These are phyloP conservation scores for Termitomyces sp. DNA, from an alignment of 1,284 basidiomycete genomes.

Conservation along the genomic window DNA sequence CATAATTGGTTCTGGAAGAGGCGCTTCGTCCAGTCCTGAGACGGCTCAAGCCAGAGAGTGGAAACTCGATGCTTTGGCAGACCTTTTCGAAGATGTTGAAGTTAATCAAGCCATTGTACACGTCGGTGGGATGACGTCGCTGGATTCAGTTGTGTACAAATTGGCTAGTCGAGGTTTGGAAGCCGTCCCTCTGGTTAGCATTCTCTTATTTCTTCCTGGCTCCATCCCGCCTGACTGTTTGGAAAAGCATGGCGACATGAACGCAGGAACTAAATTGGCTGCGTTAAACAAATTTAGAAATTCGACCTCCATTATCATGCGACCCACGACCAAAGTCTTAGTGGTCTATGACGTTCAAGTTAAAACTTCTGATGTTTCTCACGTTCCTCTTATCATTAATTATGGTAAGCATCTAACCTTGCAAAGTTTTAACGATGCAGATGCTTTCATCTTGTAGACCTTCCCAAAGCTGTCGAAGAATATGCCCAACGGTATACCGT, in stretches of 20 bases:
- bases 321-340: slow-evolving; percentile 65
- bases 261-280: slow-evolving; percentile 71
- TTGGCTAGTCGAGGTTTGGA: slow-evolving; percentile 83
- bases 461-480: slow-evolving; percentile 93
- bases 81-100: slow-evolving; percentile 89
- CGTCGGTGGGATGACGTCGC: slow-evolving; percentile 79
- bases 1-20: slow-evolving; percentile 85
- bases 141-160: slow-evolving; percentile 87
- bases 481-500: slow-evolving; percentile 78
- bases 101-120: slow-evolving; percentile 83
- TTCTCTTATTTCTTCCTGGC: neutral
- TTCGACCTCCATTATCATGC: slow-evolving; percentile 50
- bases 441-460: slow-evolving; percentile 46
- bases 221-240: neutral
- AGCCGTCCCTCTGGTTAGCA: slow-evolving; percentile 71
- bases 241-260: slow-evolving; percentile 80
- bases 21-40: slow-evolving; percentile 72
- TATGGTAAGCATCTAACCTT: slow-evolving; percentile 52
- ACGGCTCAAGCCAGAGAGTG: slow-evolving; percentile 89
- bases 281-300: slow-evolving; percentile 78
- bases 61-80: slow-evolving; percentile 94
- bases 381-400: slow-evolving; percentile 89
- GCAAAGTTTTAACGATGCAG: neutral
- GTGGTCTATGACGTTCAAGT: slow-evolving; percentile 90
- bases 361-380: slow-evolving; percentile 83